A percentile compares a stretch with the other conserved stretches of the same genome.
Conservation (phyloP, 257 asterid genomes). For the Paraleonurus japonicus region DNA sequence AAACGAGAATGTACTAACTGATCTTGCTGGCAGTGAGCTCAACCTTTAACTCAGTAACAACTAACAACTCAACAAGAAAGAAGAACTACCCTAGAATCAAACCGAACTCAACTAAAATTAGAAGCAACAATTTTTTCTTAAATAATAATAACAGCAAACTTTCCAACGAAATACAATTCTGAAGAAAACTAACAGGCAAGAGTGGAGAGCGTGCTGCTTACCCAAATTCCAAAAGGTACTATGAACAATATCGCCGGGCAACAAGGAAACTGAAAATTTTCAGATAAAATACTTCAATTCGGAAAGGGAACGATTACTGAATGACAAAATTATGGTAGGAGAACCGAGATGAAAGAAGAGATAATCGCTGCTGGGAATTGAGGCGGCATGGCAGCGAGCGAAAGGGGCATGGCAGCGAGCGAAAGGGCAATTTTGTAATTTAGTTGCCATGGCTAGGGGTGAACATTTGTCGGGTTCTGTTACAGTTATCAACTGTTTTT, state of each 20-base stretch:
- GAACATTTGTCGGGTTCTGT: too few relatives aligned
- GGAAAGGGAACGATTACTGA: not conserved
- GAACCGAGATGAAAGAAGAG: not conserved
- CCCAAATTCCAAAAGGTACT: not conserved
- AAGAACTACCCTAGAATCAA: not conserved
- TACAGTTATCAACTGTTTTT: too few relatives aligned
- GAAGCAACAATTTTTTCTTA: not conserved
- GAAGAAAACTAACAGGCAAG: not conserved
- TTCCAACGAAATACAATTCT: not conserved
- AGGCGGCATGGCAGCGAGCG: not conserved
- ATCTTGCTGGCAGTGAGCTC: not conserved
- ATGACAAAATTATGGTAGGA: not conserved
- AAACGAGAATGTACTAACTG: not conserved
- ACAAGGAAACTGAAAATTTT: not conserved
- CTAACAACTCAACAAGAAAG: not conserved
- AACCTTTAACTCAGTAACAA: not conserved
- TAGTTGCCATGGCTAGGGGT: too few relatives aligned
- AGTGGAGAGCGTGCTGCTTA: not conserved
- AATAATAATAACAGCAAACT: not conserved
- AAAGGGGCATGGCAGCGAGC: too few relatives aligned
- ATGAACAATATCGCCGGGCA: not conserved
- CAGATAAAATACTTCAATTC: not conserved
- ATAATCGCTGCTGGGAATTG: not conserved
- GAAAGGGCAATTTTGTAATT: too few relatives aligned
- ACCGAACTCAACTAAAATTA: not conserved